Percentiles rank a stretch among this genome's conserved stretches.
phyloP scores from a whole-genome alignment of 2,329 filamentous ascomycete species.

The Trichoderma sp. region DNA sequence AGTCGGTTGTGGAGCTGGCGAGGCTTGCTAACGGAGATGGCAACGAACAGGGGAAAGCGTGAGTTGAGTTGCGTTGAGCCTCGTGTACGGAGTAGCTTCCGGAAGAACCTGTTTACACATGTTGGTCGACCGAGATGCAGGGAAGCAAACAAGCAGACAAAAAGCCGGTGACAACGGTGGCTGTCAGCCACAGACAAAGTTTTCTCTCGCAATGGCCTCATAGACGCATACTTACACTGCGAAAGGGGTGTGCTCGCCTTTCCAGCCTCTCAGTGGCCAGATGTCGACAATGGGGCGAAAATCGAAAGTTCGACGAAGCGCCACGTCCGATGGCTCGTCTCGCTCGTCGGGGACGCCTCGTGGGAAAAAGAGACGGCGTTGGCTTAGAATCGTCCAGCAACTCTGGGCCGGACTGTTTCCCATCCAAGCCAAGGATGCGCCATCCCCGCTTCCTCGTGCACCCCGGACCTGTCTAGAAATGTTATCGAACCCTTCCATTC shows the following conservation, averaged over 20 bases:
- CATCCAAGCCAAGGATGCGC: background rate
- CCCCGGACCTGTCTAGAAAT: slow-evolving; percentile 24
- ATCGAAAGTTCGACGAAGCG: slow-evolving; percentile 14
- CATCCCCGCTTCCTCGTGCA: slow-evolving; percentile 16
- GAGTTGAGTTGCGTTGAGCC: slow-evolving; percentile 1
- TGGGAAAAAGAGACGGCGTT: background rate
- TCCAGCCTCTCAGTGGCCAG: background rate
- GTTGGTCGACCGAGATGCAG: background rate
- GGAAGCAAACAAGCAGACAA: no score
- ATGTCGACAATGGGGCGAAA: background rate
- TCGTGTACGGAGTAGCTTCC: background rate
- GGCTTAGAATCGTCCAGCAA: background rate
- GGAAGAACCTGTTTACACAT: background rate
- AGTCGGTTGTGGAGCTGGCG: background rate
- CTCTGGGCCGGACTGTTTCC: background rate
- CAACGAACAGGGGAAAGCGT: slow-evolving; percentile 17
- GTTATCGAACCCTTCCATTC: slow-evolving; percentile 19
- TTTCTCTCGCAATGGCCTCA: background rate
- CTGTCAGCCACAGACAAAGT: slow-evolving; percentile 6
- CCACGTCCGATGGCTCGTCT: background rate
- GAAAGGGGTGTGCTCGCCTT: background rate
- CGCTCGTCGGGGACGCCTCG: background rate
- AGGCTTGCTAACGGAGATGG: slow-evolving; percentile 17
- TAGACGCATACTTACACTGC: background rate
- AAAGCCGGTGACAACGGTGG: background rate